Conservation (phyloP, 1,139 yeast genomes). For the Meyerozyma athensensis region DNA sequence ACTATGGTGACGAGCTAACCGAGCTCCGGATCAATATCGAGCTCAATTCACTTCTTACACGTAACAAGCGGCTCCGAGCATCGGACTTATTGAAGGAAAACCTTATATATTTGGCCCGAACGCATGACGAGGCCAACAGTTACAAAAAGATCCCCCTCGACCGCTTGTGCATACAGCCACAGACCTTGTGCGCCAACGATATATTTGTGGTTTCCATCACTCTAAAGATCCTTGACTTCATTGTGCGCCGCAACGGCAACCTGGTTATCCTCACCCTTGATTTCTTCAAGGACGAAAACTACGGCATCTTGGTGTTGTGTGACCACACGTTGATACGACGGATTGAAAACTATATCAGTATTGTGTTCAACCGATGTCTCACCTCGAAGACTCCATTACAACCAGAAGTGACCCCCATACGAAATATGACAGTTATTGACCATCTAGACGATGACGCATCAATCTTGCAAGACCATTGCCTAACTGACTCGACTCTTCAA, state of each 20-base stretch:
- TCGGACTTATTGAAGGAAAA: conserved; percentile 32
- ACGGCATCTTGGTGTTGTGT: conserved; percentile 26
- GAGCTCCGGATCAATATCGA: conserved; percentile 31
- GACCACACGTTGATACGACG: conserved; percentile 25
- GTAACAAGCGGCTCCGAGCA: conserved; percentile 28
- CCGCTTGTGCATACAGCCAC: conserved; percentile 6
- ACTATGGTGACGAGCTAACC: conserved; percentile 5
- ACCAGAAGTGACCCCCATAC: conserved; percentile 6
- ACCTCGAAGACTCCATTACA: not conserved
- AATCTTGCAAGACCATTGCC: conserved; percentile 12
- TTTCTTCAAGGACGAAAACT: conserved; percentile 30
- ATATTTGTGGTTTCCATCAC: conserved; percentile 31
- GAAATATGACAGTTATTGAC: conserved; percentile 7
- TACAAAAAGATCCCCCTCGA: conserved; percentile 10
- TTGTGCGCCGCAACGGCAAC: conserved; percentile 12
- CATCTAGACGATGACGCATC: conserved; percentile 4
- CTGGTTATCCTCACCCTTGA: conserved; percentile 17
- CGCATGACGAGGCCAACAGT: conserved; percentile 13
- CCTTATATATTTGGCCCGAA: conserved; percentile 27
- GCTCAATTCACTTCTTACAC: conserved; percentile 29
- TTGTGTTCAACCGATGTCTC: conserved; percentile 11
- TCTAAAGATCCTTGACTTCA: conserved; percentile 21
- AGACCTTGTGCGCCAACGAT: conserved; percentile 17
- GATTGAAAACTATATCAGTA: conserved; percentile 25
- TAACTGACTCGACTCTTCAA: conserved; percentile 6